Conservation (phyloP, 495 filamentous ascomycete genomes). For the Penicillium flavigenum region DNA sequence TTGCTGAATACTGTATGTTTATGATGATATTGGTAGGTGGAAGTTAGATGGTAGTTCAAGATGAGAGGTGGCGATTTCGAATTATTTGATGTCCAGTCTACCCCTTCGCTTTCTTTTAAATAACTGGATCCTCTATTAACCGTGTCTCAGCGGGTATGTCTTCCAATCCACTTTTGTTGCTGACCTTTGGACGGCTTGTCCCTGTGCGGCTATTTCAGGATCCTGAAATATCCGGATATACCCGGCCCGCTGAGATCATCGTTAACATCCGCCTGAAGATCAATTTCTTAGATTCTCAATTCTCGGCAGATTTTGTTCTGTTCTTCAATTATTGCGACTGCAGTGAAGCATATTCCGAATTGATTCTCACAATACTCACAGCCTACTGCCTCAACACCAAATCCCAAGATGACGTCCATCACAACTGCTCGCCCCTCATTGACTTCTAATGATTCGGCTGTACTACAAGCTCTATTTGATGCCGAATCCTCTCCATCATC, state of each 20-base stretch:
- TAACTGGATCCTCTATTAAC: slow-evolving; percentile 14
- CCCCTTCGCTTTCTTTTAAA: neutral
- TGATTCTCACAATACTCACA: neutral
- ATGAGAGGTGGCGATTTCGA: slow-evolving; percentile 8
- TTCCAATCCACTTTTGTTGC: slow-evolving; percentile 3
- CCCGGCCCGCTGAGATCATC: slow-evolving; percentile 19
- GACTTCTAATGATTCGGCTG: slow-evolving; percentile 65
- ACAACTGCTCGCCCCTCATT: slow-evolving; percentile 49
- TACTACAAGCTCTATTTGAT: slow-evolving; percentile 78
- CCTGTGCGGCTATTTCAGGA: slow-evolving; percentile 7
- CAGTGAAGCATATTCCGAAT: neutral
- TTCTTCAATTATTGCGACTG: neutral
- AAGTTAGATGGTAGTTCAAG: neutral
- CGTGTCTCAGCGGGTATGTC: slow-evolving; percentile 10
- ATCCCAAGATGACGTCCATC: slow-evolving; percentile 39
- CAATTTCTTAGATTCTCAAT: neutral
- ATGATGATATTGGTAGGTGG: neutral
- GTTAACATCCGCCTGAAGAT: slow-evolving; percentile 3
- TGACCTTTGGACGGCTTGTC: neutral
- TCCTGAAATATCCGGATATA: slow-evolving; percentile 25
- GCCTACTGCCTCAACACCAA: neutral
- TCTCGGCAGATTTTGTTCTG: neutral
- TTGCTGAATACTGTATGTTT: slow-evolving; percentile 8
- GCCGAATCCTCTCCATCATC: slow-evolving; percentile 65
- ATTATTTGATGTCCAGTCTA: neutral